phyloP scores from a whole-genome alignment of 805 yeast genomes.

The Vanderwaltozyma yarrowii region DNA sequence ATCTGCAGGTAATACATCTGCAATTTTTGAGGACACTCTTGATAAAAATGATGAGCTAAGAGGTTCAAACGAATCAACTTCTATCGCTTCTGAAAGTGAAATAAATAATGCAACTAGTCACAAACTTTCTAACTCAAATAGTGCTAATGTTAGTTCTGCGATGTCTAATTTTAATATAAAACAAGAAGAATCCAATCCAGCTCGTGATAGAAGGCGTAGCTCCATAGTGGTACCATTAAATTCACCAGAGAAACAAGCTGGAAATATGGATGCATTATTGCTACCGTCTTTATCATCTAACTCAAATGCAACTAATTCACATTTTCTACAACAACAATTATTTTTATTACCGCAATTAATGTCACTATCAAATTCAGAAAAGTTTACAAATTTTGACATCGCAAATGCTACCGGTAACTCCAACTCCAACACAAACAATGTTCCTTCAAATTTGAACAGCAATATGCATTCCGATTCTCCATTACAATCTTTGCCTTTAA shows the following conservation, averaged over 20 bases:
- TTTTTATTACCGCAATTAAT: slow-evolving; percentile 12
- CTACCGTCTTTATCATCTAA: slow-evolving; percentile 18
- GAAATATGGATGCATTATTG: slow-evolving; percentile 13
- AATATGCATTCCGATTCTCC: slow-evolving; percentile 1
- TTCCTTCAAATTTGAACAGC: neutral
- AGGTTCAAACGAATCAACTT: neutral
- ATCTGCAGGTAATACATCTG: neutral
- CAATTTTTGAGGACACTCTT: neutral
- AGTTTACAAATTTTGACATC: slow-evolving; percentile 1
- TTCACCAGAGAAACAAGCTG: slow-evolving; percentile 5
- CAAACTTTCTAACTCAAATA: too few relatives aligned
- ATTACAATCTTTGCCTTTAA: slow-evolving; percentile 1
- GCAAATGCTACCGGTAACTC: neutral
- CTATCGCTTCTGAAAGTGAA: neutral
- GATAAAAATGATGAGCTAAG: neutral
- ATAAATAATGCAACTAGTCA: too few relatives aligned
- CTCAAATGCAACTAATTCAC: slow-evolving; percentile 11
- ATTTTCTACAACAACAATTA: slow-evolving; percentile 13
- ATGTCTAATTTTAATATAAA: neutral
- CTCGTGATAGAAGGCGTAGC: neutral
- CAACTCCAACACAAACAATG: neutral
- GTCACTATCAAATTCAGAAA: slow-evolving; percentile 4
- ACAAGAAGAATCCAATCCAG: neutral
- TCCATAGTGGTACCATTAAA: slow-evolving; percentile 1
- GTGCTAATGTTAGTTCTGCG: too few relatives aligned